These are phyloP conservation scores for Neohortaea acidophila DNA, from an alignment of 495 filamentous ascomycete species.

Conservation along the genomic window DNA sequence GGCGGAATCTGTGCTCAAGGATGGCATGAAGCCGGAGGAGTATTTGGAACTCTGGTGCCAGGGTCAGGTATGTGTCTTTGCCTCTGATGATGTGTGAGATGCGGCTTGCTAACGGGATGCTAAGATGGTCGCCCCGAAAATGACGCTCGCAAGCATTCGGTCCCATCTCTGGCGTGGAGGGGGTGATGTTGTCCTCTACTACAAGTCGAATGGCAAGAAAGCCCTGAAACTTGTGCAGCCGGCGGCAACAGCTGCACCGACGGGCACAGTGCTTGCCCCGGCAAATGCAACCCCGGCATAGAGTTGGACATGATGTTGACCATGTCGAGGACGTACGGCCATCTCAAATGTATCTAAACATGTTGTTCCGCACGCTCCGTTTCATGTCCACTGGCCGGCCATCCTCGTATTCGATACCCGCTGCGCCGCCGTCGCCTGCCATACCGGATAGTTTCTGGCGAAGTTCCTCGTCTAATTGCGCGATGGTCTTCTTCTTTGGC, in stretches of 20 bases:
- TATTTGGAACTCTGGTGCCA: conserved; percentile 91
- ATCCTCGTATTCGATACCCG: conserved; percentile 69
- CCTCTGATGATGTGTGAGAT: not conserved
- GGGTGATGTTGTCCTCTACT: conserved; percentile 76
- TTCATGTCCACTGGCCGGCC: conserved; percentile 65
- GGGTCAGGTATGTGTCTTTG: conserved; percentile 50
- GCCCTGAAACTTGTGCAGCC: conserved; percentile 6
- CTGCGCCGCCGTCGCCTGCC: conserved; percentile 57
- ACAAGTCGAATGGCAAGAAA: conserved; percentile 62
- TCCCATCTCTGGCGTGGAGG: conserved; percentile 84
- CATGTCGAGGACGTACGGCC: too few relatives aligned
- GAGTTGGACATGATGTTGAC: too few relatives aligned
- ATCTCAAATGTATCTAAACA: conserved; percentile 51
- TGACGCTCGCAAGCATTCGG: conserved; percentile 82
- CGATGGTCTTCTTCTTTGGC: not conserved
- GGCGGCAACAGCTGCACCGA: not conserved
- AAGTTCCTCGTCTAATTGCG: conserved; percentile 46
- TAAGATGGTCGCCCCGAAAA: conserved; percentile 46
- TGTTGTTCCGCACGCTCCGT: conserved; percentile 58
- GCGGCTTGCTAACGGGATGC: not conserved
- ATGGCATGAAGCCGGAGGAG: conserved; percentile 61
- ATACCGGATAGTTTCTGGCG: conserved; percentile 49
- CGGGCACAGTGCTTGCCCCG: too few relatives aligned
- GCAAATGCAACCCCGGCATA: too few relatives aligned
- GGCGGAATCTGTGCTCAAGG: conserved; percentile 38